Percentiles rank a stretch among this genome's conserved stretches.
Conservation (phyloP, 257 asterid genomes). For the Solanum neorickii region DNA sequence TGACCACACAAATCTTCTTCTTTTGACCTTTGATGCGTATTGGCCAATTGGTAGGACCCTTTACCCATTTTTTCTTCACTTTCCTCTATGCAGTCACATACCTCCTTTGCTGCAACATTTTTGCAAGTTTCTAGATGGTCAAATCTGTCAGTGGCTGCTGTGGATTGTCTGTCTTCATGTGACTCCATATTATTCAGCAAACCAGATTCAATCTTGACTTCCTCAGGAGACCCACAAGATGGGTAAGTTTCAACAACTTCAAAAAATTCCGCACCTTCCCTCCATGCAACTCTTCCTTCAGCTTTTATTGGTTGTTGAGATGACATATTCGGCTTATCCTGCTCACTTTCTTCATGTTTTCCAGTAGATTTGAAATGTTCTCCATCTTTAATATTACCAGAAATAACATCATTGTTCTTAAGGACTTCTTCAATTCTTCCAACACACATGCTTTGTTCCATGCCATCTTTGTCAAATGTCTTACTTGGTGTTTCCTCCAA, state of each 20-base stretch:
- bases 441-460: slow-evolving; percentile 6
- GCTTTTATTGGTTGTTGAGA: slow-evolving; percentile 6
- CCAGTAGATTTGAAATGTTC: slow-evolving; percentile 6
- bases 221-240: slow-evolving; percentile 13
- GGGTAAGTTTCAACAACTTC: slow-evolving; percentile 52
- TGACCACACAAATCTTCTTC: slow-evolving; percentile 6
- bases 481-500: slow-evolving; percentile 24
- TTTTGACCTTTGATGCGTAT: slow-evolving; percentile 12
- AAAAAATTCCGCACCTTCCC: slow-evolving; percentile 46
- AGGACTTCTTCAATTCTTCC: slow-evolving; percentile 17
- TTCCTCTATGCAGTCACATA: slow-evolving; percentile 16
- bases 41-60: slow-evolving; percentile 8
- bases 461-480: slow-evolving; percentile 20
- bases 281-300: slow-evolving; percentile 47
- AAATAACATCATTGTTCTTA: slow-evolving; percentile 6
- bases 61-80: slow-evolving; percentile 11
- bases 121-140: slow-evolving; percentile 14
- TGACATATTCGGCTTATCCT: slow-evolving; percentile 3
- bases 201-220: slow-evolving; percentile 10
- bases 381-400: slow-evolving; percentile 18
- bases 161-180: slow-evolving; percentile 5
- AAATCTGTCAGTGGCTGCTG: slow-evolving; percentile 10
- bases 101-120: slow-evolving; percentile 18
- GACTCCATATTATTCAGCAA: slow-evolving; percentile 11
- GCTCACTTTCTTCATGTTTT: slow-evolving; percentile 1